Percentiles rank a stretch among this genome's conserved stretches.
Conservation (phyloP, 1,284 basidiomycete genomes). For the Filobasidium uniguttulatum region DNA sequence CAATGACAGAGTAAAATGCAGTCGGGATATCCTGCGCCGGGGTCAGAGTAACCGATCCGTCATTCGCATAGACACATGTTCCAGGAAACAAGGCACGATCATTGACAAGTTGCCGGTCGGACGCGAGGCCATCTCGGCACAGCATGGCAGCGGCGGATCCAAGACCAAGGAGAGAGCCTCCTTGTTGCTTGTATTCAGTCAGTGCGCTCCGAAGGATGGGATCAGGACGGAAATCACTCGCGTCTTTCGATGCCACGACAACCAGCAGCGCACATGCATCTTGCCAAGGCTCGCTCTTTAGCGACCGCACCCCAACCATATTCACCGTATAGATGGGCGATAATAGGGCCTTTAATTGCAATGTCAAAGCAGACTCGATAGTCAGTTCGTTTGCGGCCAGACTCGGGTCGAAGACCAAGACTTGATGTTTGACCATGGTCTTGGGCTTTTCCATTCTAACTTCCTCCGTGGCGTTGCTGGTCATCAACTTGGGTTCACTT, state of each 20-base stretch:
- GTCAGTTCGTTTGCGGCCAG: background rate
- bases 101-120: conserved; percentile 46
- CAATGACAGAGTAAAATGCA: too few species aligned
- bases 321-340: conserved; percentile 65
- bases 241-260: conserved; percentile 47
- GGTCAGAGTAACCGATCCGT: too few species aligned
- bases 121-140: conserved; percentile 51
- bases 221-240: conserved; percentile 37
- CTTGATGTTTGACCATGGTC: conserved; percentile 2
- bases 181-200: conserved; percentile 40
- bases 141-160: too few species aligned
- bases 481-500: too few species aligned
- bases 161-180: conserved; percentile 53
- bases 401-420: conserved; percentile 2
- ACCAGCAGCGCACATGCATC: conserved; percentile 60
- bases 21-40: too few species aligned
- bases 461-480: too few species aligned
- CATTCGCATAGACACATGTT: too few species aligned
- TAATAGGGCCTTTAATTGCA: conserved; percentile 39
- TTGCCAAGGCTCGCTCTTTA: conserved; percentile 62
- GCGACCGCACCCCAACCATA: conserved; percentile 45
- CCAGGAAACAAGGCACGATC: conserved; percentile 28
- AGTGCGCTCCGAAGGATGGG: background rate
- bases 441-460: background rate
- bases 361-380: background rate